These are phyloP conservation scores for Eucalyptus marginata DNA, from an alignment of 345 rosid genomes.

Conservation along the genomic window DNA sequence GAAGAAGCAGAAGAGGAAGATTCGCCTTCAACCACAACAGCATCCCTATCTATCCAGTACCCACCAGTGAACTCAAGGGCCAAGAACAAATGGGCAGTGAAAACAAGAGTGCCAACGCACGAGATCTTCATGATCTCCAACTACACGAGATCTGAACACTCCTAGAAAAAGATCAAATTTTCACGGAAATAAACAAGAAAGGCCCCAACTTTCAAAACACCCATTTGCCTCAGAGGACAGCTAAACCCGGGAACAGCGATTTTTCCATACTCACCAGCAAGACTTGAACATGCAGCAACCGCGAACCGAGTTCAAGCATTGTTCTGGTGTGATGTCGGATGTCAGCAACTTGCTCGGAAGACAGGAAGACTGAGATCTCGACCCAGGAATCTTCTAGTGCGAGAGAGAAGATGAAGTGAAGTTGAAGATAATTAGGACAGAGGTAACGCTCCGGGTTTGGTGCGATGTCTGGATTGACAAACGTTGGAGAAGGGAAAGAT, in stretches of 20 bases:
- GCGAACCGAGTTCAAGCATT: neutral
- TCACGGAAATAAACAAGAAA: neutral
- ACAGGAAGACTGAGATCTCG: neutral
- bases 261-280: neutral
- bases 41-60: neutral
- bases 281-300: neutral
- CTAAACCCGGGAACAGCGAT: neutral
- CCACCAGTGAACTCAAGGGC: slow-evolving; percentile 2
- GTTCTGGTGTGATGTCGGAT: neutral
- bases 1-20: slow-evolving; percentile 1
- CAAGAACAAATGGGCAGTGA: neutral
- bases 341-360: neutral
- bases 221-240: neutral
- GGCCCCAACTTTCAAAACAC: neutral
- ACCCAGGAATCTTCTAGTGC: neutral
- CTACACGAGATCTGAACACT: neutral
- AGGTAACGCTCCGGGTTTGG: neutral
- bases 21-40: neutral
- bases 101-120: slow-evolving; percentile 3
- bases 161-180: neutral
- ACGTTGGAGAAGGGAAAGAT: neutral
- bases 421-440: neutral
- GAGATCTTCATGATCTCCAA: slow-evolving; percentile 8
- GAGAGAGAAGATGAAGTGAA: neutral
- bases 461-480: neutral